Evolutionary conservation across 2,329 filamentous ascomycete species (phyloP), one percentile per base, ranked within the genome.

Genomic region (Aspergillus sergii): DNA sequence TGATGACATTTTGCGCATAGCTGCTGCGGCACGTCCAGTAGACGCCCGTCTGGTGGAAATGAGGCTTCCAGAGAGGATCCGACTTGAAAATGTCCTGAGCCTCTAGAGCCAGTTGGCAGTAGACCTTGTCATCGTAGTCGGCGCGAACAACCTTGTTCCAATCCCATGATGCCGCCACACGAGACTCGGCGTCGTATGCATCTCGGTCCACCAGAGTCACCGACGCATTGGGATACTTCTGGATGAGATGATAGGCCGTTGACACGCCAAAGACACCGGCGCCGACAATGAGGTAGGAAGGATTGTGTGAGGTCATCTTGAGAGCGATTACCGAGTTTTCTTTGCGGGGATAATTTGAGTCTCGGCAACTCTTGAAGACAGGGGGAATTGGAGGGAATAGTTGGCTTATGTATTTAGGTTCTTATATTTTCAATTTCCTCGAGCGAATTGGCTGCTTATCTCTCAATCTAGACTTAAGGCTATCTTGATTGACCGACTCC

Each of bases 201-300:
- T 76, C 71, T 51, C 71, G 65, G 41, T 73, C 71, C 1, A 73
- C 64, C 2, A 73, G 67, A 9, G 68, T 72, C 19, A 73, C 61
- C 8, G 67, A 70, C 3, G 71, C 69, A 65, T 72, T 70, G 59
- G 71, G 71, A 19, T 73, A 72, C 41, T 72, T 73, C 45, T 67
- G 70, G 30, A 73, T 73, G 6, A 73, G 68, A 46, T 71, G 66
- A 32, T 72, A 72, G 60, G 71, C 71, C 7, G 71, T 72, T 34
- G 71, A 73, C 4, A 72, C 71, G 23, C 71, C 71, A 30, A 73
- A 73, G 34, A 73, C 71, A 26, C 71, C 71, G 28, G 36, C 36
- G 2, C 36, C 36, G 3, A 41, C 16, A 41, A 41, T 41, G 8
- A 41, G 36, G 36, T 41, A 41, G 4, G 36, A 41, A 0, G 36